Percentiles rank a stretch among this genome's conserved stretches.
phyloP scores from a whole-genome alignment of 495 filamentous ascomycete genomes.

The Parmelia sp. region DNA sequence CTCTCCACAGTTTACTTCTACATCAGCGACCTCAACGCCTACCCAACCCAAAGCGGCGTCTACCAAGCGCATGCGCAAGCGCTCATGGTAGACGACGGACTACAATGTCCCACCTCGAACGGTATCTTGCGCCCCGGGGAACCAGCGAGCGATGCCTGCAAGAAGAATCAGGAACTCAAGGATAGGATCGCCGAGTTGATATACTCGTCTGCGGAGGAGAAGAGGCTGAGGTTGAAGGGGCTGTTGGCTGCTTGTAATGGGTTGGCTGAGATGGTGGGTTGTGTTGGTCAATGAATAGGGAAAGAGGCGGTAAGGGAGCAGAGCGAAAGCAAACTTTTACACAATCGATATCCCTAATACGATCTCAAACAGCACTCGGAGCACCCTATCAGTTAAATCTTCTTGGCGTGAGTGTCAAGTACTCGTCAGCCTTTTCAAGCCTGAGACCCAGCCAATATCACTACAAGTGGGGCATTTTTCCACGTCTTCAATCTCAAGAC shows the following conservation, averaged over 20 bases:
- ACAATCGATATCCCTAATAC: background rate
- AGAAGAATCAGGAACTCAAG: conserved; percentile 4
- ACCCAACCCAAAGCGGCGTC: background rate
- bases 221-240: background rate
- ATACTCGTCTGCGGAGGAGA: background rate
- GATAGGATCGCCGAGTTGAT: background rate
- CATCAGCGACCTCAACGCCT: background rate
- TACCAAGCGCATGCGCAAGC: background rate
- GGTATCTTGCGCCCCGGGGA: background rate
- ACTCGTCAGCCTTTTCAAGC: too few species aligned
- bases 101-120: background rate
- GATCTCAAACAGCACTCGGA: background rate
- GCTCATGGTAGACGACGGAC: background rate
- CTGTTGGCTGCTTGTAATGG: background rate
- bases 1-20: background rate
- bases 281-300: too few species aligned
- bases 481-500: too few species aligned
- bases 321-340: background rate
- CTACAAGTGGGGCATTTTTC: too few species aligned
- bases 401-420: too few species aligned
- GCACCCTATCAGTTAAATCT: too few species aligned
- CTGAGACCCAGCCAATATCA: too few species aligned
- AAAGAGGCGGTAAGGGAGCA: background rate
- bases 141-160: background rate
- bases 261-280: background rate